Conservation (phyloP, 140 eudicot genomes). For the Anethum foeniculum region DNA sequence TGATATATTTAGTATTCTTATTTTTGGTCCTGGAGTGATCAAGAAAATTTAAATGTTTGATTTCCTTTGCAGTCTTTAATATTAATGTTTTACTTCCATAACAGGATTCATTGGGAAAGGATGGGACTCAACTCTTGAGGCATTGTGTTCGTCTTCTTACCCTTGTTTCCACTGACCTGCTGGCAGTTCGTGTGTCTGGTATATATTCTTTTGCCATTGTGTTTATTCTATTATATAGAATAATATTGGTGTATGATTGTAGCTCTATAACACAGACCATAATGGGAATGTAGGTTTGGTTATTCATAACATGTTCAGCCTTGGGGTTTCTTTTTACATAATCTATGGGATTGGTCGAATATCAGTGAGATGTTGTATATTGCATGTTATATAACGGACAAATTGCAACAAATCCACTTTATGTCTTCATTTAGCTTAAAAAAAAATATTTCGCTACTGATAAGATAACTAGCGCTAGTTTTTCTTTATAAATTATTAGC, state of each 20-base stretch:
- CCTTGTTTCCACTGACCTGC: conserved; percentile 81
- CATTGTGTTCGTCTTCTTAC: conserved; percentile 99
- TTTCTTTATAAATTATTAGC: neutral
- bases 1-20: neutral
- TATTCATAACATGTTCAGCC: neutral
- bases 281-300: neutral
- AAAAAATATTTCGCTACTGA: neutral
- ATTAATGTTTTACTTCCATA: conserved; percentile 4
- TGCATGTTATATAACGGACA: neutral
- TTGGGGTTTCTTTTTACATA: neutral
- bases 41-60: neutral
- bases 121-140: conserved; percentile 94
- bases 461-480: neutral
- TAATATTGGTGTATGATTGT: neutral
- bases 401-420: neutral
- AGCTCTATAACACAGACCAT: neutral
- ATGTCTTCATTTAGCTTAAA: neutral
- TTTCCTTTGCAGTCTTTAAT: neutral
- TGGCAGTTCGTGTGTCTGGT: conserved; percentile 97
- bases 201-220: neutral
- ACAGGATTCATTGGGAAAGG: conserved; percentile 99
- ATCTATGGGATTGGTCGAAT: neutral
- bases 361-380: neutral
- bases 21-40: neutral
- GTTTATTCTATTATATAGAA: neutral